These are phyloP conservation scores for Termitomyces sp. DNA, from an alignment of 768 basidiomycete genomes.

Conservation along the genomic window DNA sequence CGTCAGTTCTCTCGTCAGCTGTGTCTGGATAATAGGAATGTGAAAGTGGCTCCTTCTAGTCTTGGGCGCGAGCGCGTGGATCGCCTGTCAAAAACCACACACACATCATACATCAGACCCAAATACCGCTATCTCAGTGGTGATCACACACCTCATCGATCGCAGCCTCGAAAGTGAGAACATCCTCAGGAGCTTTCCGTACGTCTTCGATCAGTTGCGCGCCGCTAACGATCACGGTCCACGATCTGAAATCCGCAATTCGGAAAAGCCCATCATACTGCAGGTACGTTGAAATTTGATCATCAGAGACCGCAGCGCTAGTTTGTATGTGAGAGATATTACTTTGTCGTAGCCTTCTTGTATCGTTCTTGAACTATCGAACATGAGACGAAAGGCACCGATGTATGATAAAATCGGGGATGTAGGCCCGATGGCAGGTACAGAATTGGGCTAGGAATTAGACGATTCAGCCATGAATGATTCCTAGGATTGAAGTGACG, in stretches of 20 bases:
- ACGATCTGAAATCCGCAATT: conserved; percentile 18
- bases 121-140: neutral
- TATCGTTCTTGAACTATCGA: conserved; percentile 9
- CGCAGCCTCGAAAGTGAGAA: conserved; percentile 25
- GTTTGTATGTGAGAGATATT: neutral
- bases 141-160: conserved; percentile 23
- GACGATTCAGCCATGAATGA: neutral
- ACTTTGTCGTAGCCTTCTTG: conserved; percentile 16
- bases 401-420: conserved; percentile 11
- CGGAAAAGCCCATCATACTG: conserved; percentile 7
- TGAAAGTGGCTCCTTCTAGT: conserved; percentile 18
- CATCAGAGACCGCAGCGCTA: no score
- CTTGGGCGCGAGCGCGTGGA: conserved; percentile 14
- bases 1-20: conserved; percentile 14
- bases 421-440: conserved; percentile 11
- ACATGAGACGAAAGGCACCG: conserved; percentile 9
- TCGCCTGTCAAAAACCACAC: neutral
- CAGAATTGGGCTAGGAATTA: neutral
- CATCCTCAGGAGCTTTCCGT: conserved; percentile 29
- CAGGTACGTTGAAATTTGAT: neutral
- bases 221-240: conserved; percentile 30
- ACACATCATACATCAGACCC: neutral
- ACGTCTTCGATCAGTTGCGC: conserved; percentile 28
- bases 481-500: neutral
- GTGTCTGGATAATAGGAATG: conserved; percentile 17